Percentiles rank a stretch among this genome's conserved stretches.
phyloP scores from a whole-genome alignment of 169 alveolate species.

The Babesia caballi region DNA sequence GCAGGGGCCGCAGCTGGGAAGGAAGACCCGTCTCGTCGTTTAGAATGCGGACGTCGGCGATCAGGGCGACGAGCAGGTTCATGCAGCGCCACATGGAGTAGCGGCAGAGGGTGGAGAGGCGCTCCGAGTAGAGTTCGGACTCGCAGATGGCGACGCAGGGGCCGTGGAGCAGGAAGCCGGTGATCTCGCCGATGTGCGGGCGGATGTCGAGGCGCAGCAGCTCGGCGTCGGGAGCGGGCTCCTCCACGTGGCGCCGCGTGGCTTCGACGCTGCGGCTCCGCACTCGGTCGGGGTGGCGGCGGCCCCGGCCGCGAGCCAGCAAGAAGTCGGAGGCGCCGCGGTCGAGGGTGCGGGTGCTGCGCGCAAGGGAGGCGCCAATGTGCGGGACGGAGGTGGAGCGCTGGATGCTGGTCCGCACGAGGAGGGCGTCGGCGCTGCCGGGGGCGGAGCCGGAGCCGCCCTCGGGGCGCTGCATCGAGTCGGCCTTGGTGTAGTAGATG shows the following conservation, averaged over 20 bases:
- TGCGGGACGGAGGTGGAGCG: neutral
- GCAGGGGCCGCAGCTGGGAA: slow-evolving; percentile 4
- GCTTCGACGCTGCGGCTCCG: slow-evolving; percentile 12
- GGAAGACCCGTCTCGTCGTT: neutral
- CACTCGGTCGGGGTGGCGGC: neutral
- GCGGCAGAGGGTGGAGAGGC: slow-evolving; percentile 22
- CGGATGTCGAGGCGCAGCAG: slow-evolving; percentile 3
- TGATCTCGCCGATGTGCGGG: slow-evolving; percentile 16
- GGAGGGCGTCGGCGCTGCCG: neutral
- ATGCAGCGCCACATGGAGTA: slow-evolving; percentile 37
- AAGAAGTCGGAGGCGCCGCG: neutral
- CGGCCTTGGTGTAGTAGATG: neutral
- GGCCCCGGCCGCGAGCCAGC: neutral
- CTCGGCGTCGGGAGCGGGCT: neutral
- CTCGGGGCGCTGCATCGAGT: neutral
- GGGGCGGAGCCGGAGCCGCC: neutral
- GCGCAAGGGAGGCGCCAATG: neutral
- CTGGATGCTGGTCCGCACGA: neutral
- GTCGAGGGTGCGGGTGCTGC: neutral
- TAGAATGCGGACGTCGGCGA: slow-evolving; percentile 7
- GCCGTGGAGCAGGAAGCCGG: slow-evolving; percentile 38
- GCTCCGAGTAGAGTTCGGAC: slow-evolving; percentile 6
- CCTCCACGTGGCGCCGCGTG: neutral
- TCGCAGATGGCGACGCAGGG: slow-evolving; percentile 35
- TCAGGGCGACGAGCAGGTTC: slow-evolving; percentile 18